Evolutionary conservation across 176 grass and related monocot species (phyloP).

Genomic region (Carex parvula): DNA sequence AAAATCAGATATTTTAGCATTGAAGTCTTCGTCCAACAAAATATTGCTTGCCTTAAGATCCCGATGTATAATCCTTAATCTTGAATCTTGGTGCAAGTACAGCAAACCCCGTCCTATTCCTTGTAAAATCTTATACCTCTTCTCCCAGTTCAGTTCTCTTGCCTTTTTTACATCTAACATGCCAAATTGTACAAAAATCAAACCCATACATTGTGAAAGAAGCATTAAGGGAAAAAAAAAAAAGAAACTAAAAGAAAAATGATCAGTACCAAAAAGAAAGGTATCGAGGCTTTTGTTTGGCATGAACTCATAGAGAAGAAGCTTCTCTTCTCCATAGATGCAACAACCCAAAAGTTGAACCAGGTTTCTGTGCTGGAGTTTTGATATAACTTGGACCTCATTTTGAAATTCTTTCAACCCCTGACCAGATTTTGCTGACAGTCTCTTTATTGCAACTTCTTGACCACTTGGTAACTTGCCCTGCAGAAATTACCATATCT

Average conservation of each 20-base stretch:
- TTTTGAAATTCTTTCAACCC: constrained; percentile 62
- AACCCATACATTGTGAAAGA: background rate
- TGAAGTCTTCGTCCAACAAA: constrained; percentile 53
- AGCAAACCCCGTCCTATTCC: constrained; percentile 56
- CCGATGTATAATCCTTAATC: constrained; percentile 62
- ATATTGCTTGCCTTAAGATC: constrained; percentile 77
- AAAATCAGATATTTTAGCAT: constrained; percentile 63
- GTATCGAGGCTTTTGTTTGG: constrained; percentile 71
- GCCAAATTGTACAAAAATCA: constrained; percentile 13
- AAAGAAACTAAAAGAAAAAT: background rate
- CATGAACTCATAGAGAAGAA: constrained; percentile 76
- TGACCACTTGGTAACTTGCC: constrained; percentile 57
- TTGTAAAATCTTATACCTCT: constrained; percentile 52
- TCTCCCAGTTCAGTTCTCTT: constrained; percentile 41
- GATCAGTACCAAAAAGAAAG: constrained; percentile 50
- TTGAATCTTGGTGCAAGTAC: constrained; percentile 76
- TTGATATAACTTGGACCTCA: constrained; percentile 60
- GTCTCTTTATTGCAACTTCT: constrained; percentile 67
- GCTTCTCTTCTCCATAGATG: constrained; percentile 66
- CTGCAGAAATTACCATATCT: constrained; percentile 26
- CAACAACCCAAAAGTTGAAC: constrained; percentile 65
- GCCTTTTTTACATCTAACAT: constrained; percentile 56
- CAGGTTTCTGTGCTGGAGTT: constrained; percentile 62
- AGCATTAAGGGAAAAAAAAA: background rate
- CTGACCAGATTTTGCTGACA: constrained; percentile 48